phyloP scores from a whole-genome alignment of 2,329 filamentous ascomycete species.

The Beauveria brongniartii region DNA sequence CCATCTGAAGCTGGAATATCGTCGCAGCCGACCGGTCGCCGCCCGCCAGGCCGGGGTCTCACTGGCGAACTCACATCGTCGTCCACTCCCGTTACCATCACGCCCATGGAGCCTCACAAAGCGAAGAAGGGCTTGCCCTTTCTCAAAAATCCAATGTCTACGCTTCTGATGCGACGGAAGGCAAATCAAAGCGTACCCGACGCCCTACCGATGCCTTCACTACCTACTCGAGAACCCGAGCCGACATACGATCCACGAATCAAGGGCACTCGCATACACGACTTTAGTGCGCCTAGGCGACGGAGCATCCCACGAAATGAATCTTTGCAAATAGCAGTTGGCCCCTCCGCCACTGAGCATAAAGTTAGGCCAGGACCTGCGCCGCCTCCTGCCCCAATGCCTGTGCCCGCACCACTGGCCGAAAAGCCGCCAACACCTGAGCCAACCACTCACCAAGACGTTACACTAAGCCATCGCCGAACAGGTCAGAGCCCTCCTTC shows the following conservation, averaged over 20 bases:
- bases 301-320: slow-evolving; percentile 1
- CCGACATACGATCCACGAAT: slow-evolving; percentile 48
- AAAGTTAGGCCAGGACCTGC: not conserved
- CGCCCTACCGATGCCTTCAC: slow-evolving; percentile 24
- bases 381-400: not conserved
- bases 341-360: not conserved
- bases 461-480: not conserved
- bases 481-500: not conserved
- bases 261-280: slow-evolving; percentile 48
- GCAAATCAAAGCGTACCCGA: slow-evolving; percentile 35
- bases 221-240: slow-evolving; percentile 27
- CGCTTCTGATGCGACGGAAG: slow-evolving; percentile 42
- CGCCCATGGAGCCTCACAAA: slow-evolving; percentile 22
- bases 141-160: slow-evolving; percentile 43
- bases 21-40: slow-evolving; percentile 4
- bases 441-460: not conserved
- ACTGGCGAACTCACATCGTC: not conserved
- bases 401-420: not conserved
- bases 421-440: not conserved
- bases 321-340: not conserved
- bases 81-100: not conserved
- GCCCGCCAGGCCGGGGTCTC: not conserved
- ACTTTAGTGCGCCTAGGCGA: slow-evolving; percentile 47
- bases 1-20: not conserved
- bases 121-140: slow-evolving; percentile 40